phyloP scores from a whole-genome alignment of 2,329 filamentous ascomycete genomes.

The Blumeriella jaapii region DNA sequence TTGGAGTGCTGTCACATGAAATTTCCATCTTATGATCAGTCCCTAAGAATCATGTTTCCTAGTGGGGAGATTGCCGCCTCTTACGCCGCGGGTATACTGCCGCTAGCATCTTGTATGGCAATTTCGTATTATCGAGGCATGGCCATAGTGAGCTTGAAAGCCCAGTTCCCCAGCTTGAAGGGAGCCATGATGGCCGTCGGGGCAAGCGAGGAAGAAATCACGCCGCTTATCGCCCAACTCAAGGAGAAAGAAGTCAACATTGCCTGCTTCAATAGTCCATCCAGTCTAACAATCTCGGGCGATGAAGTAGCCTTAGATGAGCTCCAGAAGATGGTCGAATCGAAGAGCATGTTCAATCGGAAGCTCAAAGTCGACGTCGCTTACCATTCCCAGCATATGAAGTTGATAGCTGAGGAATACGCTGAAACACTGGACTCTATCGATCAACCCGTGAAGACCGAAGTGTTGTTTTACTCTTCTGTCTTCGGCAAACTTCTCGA shows the following conservation, averaged over 20 bases:
- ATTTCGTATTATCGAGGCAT: conserved; percentile 20
- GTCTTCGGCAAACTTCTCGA: conserved; percentile 13
- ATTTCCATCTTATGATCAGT: no score
- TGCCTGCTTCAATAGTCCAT: conserved; percentile 26
- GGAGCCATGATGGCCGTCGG: conserved; percentile 46
- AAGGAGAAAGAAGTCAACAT: conserved; percentile 18
- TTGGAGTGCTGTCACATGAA: no score
- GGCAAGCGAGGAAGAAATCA: conserved; percentile 12
- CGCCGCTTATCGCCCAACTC: conserved; percentile 6
- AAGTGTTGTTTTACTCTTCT: conserved; percentile 10
- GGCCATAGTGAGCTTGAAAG: conserved; percentile 5
- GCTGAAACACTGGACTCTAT: conserved; percentile 5
- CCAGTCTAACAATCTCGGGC: conserved; percentile 20
- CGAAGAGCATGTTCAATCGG: conserved; percentile 25
- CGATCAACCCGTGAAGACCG: conserved; percentile 1
- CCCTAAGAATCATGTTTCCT: no score
- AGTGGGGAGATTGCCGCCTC: conserved; percentile 30
- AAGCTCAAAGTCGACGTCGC: conserved; percentile 30
- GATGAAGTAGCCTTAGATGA: conserved; percentile 13
- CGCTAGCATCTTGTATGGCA: conserved; percentile 9
- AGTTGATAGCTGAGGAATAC: conserved; percentile 21
- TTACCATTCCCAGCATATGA: conserved; percentile 31
- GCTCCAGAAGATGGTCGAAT: conserved; percentile 10
- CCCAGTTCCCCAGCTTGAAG: conserved; percentile 16
- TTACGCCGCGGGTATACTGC: conserved; percentile 25